These are phyloP conservation scores for Ilyonectria mors-panacis DNA, from an alignment of 2,329 filamentous ascomycete species.

Conservation along the genomic window DNA sequence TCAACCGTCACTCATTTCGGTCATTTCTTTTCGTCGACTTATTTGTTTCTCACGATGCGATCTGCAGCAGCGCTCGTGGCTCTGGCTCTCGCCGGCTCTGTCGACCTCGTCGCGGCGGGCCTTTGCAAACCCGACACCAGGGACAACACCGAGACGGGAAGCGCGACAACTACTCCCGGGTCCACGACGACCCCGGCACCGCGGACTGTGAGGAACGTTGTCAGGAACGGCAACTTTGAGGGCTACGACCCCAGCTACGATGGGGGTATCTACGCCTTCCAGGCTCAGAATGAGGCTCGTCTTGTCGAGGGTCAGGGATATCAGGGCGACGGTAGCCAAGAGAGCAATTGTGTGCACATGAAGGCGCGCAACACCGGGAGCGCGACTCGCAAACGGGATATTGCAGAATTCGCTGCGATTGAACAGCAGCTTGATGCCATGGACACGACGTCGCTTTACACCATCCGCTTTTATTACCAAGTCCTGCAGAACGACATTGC, in stretches of 20 bases:
- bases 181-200: conserved; percentile 31
- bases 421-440: conserved; percentile 38
- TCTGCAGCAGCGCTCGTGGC: conserved; percentile 29
- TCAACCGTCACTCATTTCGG: conserved; percentile 9
- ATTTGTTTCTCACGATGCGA: conserved; percentile 34
- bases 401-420: conserved; percentile 29
- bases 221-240: conserved; percentile 42
- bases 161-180: neutral
- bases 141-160: conserved; percentile 6
- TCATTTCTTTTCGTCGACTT: conserved; percentile 14
- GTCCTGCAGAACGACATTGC: conserved; percentile 33
- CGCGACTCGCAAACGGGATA: conserved; percentile 13
- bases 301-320: conserved; percentile 38
- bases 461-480: conserved; percentile 42
- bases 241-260: conserved; percentile 37
- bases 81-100: conserved; percentile 16
- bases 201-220: conserved; percentile 27
- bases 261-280: conserved; percentile 41
- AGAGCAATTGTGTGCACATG: conserved; percentile 39
- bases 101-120: conserved; percentile 27
- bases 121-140: conserved; percentile 26
- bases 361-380: neutral
- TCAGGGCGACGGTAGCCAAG: conserved; percentile 30
- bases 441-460: conserved; percentile 35
- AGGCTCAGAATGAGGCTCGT: conserved; percentile 30